A percentile compares a stretch with the other conserved stretches of the same genome.
phyloP scores from a whole-genome alignment of 2,329 filamentous ascomycete species.

The Phaeomoniella chlamydospora region DNA sequence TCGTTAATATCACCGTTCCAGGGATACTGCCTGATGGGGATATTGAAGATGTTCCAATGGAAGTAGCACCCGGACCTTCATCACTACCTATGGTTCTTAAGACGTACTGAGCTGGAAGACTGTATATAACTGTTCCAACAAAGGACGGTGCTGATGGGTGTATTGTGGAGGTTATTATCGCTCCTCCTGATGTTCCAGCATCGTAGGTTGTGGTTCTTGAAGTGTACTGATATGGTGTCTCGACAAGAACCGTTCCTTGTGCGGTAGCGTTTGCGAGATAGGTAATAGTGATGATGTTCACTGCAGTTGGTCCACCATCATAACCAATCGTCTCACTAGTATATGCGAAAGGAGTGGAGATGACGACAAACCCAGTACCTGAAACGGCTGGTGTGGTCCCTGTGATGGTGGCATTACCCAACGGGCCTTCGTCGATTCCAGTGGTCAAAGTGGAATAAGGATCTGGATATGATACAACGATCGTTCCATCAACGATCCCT shows the following conservation, averaged over 20 bases:
- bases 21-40: neutral
- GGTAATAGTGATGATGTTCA: neutral
- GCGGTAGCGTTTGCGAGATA: neutral
- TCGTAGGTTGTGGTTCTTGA: neutral
- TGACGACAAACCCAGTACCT: neutral
- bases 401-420: neutral
- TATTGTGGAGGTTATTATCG: neutral
- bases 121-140: neutral
- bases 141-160: neutral
- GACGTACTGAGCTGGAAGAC: neutral
- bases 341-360: neutral
- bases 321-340: conserved; percentile 1
- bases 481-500: neutral
- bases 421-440: conserved; percentile 1
- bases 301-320: conserved; percentile 1
- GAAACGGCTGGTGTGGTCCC: neutral
- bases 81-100: neutral
- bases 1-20: neutral
- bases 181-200: neutral
- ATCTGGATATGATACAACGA: neutral
- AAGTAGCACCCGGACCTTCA: conserved; percentile 1
- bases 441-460: neutral
- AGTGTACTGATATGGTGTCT: neutral
- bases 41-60: neutral
- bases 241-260: neutral